Conservation (phyloP, 306 rosid species). For the Inga leiocalycina region DNA sequence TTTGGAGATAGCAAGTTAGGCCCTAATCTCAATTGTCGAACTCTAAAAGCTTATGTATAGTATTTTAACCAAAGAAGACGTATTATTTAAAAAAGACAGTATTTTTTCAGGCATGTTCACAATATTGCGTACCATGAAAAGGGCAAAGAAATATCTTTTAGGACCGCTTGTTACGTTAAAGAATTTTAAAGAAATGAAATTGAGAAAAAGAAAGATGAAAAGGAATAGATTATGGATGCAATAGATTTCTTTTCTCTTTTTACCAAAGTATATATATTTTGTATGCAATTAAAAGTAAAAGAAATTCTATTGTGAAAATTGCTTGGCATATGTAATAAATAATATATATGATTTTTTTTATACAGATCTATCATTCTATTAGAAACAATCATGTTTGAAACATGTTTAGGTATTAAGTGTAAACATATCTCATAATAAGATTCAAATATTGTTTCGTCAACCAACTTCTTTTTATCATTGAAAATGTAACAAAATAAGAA, state of each 20-base stretch:
- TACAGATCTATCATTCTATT: too few relatives aligned
- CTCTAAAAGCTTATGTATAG: neutral
- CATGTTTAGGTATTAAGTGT: rapidly evolving
- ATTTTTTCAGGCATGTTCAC: neutral
- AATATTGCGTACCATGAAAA: neutral
- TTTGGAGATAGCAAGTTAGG: neutral
- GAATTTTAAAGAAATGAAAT: neutral
- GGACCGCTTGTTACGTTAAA: neutral
- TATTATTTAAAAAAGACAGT: neutral
- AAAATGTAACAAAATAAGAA: too few relatives aligned
- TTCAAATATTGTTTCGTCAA: too few relatives aligned
- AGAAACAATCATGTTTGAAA: too few relatives aligned
- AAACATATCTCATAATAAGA: too few relatives aligned
- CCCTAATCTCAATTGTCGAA: neutral
- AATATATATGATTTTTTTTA: neutral
- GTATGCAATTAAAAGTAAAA: neutral
- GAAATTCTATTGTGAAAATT: neutral
- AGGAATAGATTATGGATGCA: too few relatives aligned
- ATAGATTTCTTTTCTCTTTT: neutral
- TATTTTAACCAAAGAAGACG: neutral
- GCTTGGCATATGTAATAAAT: neutral
- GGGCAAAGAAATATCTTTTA: neutral
- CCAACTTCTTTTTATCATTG: too few relatives aligned
- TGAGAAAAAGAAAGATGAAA: too few relatives aligned
- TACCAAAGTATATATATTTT: too few relatives aligned